Conservation (phyloP, 108 stramenopile genomes). For the Nitzschia sp. region DNA sequence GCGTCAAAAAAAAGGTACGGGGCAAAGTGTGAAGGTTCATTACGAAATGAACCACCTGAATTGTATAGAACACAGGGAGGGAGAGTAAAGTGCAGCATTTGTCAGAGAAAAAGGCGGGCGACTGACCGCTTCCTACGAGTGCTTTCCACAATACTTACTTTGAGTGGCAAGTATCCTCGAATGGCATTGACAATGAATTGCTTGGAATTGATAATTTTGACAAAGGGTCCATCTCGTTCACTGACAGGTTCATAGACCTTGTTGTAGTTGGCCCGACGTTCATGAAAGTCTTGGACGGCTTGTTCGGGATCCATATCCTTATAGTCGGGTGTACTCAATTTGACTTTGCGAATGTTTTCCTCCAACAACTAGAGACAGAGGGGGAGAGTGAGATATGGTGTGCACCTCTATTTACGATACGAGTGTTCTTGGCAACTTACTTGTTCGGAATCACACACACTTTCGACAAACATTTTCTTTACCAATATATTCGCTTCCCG, state of each 20-base stretch:
- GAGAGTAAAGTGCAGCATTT: neutral
- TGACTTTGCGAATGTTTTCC: slow-evolving; percentile 87
- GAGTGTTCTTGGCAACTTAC: too few species aligned
- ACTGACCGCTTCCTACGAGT: too few species aligned
- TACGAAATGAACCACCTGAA: slow-evolving; percentile 86
- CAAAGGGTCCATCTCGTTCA: slow-evolving; percentile 75
- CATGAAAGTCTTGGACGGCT: slow-evolving; percentile 85
- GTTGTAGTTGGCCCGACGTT: slow-evolving; percentile 84
- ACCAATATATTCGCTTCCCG: slow-evolving; percentile 33
- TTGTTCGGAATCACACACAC: slow-evolving; percentile 81
- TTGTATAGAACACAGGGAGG: neutral
- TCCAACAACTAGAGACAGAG: slow-evolving; percentile 56
- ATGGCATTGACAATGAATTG: slow-evolving; percentile 86
- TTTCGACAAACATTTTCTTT: slow-evolving; percentile 93
- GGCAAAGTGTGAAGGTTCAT: slow-evolving; percentile 91
- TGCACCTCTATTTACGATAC: too few species aligned
- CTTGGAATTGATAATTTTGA: slow-evolving; percentile 87
- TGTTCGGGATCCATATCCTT: slow-evolving; percentile 67
- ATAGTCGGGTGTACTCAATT: slow-evolving; percentile 91
- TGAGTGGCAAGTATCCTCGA: slow-evolving; percentile 85
- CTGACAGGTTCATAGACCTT: slow-evolving; percentile 88
- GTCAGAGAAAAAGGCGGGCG: too few species aligned
- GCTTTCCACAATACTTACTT: too few species aligned
- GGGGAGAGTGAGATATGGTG: neutral
- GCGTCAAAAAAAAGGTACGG: slow-evolving; percentile 92